A percentile compares a stretch with the other conserved stretches of the same genome.
phyloP scores from a whole-genome alignment of 768 basidiomycete genomes.

The Rhodotorula kratochvilovae region DNA sequence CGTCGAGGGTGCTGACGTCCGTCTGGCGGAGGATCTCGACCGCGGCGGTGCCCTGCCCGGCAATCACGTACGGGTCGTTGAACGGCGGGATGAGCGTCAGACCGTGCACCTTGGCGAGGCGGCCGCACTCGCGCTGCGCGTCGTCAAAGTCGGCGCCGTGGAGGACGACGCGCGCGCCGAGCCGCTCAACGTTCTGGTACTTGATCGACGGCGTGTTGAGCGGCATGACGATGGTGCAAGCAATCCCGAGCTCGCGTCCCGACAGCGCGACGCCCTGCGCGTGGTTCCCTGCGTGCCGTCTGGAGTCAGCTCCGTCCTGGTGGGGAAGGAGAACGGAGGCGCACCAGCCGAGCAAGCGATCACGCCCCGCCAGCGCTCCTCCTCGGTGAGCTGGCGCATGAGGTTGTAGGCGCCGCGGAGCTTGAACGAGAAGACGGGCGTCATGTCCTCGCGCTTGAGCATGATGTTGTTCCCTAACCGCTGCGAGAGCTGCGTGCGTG shows the following conservation, averaged over 20 bases:
- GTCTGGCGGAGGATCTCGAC: slow-evolving; percentile 92
- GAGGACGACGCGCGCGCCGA: slow-evolving; percentile 90
- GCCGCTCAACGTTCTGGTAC: slow-evolving; percentile 84
- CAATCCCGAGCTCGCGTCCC: slow-evolving; percentile 76
- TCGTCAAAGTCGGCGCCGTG: slow-evolving; percentile 91
- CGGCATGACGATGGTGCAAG: slow-evolving; percentile 99
- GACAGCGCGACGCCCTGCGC: slow-evolving; percentile 97
- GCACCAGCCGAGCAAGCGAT: slow-evolving; percentile 96
- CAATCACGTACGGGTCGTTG: slow-evolving; percentile 93
- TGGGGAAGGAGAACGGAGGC: slow-evolving; percentile 46
- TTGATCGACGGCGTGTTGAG: slow-evolving; percentile 92
- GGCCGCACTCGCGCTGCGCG: slow-evolving; percentile 88
- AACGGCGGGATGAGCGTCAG: slow-evolving; percentile 92
- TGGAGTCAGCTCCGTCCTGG: neutral
- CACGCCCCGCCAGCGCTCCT: slow-evolving; percentile 95
- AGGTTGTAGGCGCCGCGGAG: slow-evolving; percentile 98
- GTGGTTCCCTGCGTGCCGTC: slow-evolving; percentile 70
- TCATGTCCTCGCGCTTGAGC: slow-evolving; percentile 94
- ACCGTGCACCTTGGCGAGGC: slow-evolving; percentile 68
- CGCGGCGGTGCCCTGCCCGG: slow-evolving; percentile 91
- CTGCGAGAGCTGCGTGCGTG: slow-evolving; percentile 63
- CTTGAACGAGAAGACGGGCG: slow-evolving; percentile 95
- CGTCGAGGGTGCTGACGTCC: slow-evolving; percentile 66
- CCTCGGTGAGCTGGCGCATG: slow-evolving; percentile 80
- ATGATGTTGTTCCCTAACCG: slow-evolving; percentile 88